phyloP scores from a whole-genome alignment of 2,329 filamentous ascomycete genomes.

The Penicillium sp. region DNA sequence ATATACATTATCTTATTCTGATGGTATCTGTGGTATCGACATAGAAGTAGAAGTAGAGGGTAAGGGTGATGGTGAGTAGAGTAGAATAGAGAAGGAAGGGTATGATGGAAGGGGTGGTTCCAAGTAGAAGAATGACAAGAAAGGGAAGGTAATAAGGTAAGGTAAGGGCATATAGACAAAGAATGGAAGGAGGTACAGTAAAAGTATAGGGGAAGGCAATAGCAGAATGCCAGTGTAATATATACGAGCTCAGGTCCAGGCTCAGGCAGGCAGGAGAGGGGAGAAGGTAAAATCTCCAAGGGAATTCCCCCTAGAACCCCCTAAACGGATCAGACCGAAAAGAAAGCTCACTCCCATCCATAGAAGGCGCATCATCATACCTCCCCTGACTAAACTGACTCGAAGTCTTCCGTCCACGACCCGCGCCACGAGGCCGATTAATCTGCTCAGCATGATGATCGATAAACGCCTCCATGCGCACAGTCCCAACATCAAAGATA shows the following conservation, averaged over 20 bases:
- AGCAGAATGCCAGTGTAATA: too few species aligned
- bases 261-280: too few species aligned
- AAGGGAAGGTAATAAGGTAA: background rate
- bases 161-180: too few species aligned
- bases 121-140: background rate
- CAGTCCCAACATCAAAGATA: conserved; percentile 89
- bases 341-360: conserved; percentile 41
- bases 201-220: too few species aligned
- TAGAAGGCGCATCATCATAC: conserved; percentile 40
- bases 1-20: too few species aligned
- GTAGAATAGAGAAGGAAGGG: background rate
- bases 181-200: too few species aligned
- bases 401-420: conserved; percentile 33
- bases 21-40: background rate
- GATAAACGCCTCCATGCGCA: conserved; percentile 98
- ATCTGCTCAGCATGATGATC: conserved; percentile 49
- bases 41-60: background rate
- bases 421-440: conserved; percentile 27
- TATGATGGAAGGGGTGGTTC: background rate
- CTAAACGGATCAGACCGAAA: conserved; percentile 51
- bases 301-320: too few species aligned
- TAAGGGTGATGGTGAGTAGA: background rate
- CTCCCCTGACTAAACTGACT: conserved; percentile 38
- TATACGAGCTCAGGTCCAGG: too few species aligned
- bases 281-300: too few species aligned